Conservation (phyloP, 2,329 filamentous ascomycete species). For the Colletotrichum sp. region DNA sequence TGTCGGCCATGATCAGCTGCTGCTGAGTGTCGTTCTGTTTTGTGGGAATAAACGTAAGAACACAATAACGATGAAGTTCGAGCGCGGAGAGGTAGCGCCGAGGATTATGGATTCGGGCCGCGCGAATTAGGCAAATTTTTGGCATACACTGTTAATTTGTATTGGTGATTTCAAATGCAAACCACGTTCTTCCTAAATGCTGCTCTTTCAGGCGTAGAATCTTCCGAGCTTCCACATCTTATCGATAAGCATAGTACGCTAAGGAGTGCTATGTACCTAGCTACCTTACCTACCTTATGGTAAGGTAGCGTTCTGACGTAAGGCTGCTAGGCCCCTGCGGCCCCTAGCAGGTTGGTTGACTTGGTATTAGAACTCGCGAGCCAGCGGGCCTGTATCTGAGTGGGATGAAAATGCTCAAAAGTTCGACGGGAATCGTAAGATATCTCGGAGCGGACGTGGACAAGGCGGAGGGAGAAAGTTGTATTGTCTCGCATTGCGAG, state of each 20-base stretch:
- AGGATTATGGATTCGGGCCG: not conserved
- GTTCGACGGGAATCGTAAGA: not conserved
- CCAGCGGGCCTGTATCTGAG: not conserved
- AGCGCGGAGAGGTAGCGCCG: not conserved
- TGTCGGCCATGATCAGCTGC: not conserved
- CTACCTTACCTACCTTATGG: not conserved
- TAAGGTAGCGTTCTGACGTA: not conserved
- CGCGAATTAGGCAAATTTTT: not conserved
- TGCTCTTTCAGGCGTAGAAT: not conserved
- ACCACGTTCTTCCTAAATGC: not conserved
- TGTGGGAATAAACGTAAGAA: slow-evolving; percentile 47
- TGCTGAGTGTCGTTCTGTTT: slow-evolving; percentile 52
- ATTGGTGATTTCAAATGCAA: not conserved
- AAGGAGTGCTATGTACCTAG: not conserved
- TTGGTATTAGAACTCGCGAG: not conserved
- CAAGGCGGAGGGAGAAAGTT: not conserved
- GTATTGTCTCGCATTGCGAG: not conserved
- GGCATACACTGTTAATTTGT: not conserved
- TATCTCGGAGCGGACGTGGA: not conserved
- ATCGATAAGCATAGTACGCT: not conserved
- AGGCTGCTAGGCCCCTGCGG: not conserved
- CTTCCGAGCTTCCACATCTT: not conserved
- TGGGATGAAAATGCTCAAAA: not conserved
- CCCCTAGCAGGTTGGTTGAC: not conserved
- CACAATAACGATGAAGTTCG: not conserved